Base-by-base conservation (phyloP, 305 asterid genomes). In the Plantago rigida region DNA sequence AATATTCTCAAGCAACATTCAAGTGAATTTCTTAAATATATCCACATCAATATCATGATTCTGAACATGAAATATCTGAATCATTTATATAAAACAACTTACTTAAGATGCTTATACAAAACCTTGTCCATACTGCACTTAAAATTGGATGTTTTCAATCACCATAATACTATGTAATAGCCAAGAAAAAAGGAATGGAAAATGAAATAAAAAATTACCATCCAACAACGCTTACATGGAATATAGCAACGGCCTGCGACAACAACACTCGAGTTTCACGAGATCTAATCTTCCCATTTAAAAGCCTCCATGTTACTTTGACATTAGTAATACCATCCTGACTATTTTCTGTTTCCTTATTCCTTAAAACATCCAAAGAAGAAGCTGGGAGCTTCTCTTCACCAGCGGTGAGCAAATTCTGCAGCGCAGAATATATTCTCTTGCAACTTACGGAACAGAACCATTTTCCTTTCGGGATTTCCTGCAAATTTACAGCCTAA, bases 401-500 rank as follows among this genome's bases (percentile, higher is more conserved):
- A 75, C 96, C 96, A 60, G 84, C 71, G 73, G 48, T 77, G 51
- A 93, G 71, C 76, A 83, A 78, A 72, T 77, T 80, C 72, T 78
- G 86, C 79, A 93, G 64, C 56, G 85, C 79, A 55, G 78, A 70
- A 72, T 87, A 83, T 65, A 93, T 83, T 77, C 81, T 78, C 75
- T 78, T 82, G 85, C 99, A 93, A 65, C 82, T 81, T 24, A 47
- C 72, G 44, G 87, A 75, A 73, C 99, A 93, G 82, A 93, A 89
- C 99, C 99, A 93, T 69, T 87, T 89, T 54, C 90, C 96, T 74
- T 85, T 86, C 4, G 99, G 99, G 69, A 93, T 84, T 79, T 87
- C 91, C 99, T 93, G 83, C 55, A 15, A 48, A 66, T 70, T 62
- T 41, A 50, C 13, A 52, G 48, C 67, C 5, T 26, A 59, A 59